Percentiles rank a stretch among this genome's conserved stretches.
Evolutionary conservation across 352 stramenopile genomes (phyloP).

Genomic region (Pythium rishiriense): DNA sequence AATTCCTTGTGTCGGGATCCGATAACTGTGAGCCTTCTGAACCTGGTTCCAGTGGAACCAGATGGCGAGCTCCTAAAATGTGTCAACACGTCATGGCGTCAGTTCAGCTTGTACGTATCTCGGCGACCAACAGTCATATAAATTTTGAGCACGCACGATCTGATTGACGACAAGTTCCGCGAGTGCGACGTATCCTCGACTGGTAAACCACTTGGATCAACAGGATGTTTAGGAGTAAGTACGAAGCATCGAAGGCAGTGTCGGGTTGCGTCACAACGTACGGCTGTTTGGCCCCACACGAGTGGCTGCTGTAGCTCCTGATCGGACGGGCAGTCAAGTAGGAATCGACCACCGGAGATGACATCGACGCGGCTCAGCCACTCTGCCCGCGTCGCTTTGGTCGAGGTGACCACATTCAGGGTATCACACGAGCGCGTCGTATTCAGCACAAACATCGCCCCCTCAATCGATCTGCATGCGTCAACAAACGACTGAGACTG

Average conservation of each 20-base stretch:
- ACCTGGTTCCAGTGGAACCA: conserved; percentile 55
- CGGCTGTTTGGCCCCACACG: conserved; percentile 8
- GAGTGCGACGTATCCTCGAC: conserved; percentile 63
- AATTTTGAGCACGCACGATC: conserved; percentile 53
- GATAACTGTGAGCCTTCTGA: conserved; percentile 12
- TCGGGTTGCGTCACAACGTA: conserved; percentile 1
- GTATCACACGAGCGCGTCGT: conserved; percentile 72
- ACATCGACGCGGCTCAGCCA: conserved; percentile 51
- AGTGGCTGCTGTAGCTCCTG: conserved; percentile 32
- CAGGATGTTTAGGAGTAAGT: no score
- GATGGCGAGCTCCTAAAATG: conserved; percentile 61
- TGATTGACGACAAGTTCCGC: conserved; percentile 72
- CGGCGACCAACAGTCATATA: neutral
- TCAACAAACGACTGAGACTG: conserved; percentile 49
- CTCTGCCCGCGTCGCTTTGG: conserved; percentile 4
- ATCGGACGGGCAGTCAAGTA: conserved; percentile 41
- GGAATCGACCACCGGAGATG: conserved; percentile 57
- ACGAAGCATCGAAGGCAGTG: neutral
- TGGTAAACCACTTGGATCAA: conserved; percentile 77
- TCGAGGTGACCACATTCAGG: conserved; percentile 21
- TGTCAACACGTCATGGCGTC: neutral
- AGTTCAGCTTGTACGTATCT: neutral
- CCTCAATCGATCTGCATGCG: conserved; percentile 36
- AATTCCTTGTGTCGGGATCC: conserved; percentile 50
- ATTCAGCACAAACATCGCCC: conserved; percentile 56